Evolutionary conservation across 169 alveolate genomes (phyloP).

Genomic region (Perkinsus olseni): DNA sequence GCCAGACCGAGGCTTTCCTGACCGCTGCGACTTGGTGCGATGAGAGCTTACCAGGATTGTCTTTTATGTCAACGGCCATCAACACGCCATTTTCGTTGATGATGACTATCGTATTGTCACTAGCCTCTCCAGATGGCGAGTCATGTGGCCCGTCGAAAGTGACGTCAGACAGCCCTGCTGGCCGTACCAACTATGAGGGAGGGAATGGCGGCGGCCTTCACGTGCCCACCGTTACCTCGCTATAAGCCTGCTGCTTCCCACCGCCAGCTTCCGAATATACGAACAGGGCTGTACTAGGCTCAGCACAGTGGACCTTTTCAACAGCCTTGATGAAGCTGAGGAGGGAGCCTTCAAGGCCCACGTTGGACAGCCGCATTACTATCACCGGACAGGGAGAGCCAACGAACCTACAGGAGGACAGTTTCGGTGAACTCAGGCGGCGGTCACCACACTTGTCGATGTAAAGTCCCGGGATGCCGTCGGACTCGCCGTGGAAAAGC

Average conservation of each 20-base stretch:
- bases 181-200: background rate
- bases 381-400: background rate
- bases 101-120: background rate
- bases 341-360: background rate
- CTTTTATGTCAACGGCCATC: background rate
- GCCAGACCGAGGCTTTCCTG: too few relatives aligned
- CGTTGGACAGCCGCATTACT: background rate
- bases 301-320: background rate
- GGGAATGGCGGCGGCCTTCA: background rate
- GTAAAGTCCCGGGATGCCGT: background rate
- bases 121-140: background rate
- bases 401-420: background rate
- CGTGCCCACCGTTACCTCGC: background rate
- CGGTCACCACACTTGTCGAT: background rate
- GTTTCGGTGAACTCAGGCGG: background rate
- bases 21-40: too few relatives aligned
- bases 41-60: background rate
- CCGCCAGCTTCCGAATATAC: background rate
- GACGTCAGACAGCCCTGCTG: background rate
- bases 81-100: background rate
- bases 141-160: background rate
- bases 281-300: background rate
- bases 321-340: background rate
- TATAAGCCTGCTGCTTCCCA: background rate
- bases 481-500: background rate